Evolutionary conservation across 2,329 filamentous ascomycete genomes (phyloP).

Genomic region (Talaromyces sp.): DNA sequence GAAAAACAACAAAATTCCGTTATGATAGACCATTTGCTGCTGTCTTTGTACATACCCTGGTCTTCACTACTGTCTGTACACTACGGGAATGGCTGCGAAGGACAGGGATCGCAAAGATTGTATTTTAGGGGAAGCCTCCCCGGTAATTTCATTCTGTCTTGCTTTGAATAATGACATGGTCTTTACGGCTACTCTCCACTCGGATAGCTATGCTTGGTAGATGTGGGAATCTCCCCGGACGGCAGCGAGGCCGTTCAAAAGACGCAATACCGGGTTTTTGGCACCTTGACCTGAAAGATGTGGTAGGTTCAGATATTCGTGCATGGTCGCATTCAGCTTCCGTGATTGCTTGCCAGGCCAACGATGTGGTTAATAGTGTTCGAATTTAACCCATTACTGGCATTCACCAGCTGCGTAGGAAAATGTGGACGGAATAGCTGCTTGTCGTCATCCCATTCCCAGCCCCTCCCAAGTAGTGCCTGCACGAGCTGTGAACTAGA

Average conservation of each 20-base stretch:
- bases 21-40: constrained; percentile 29
- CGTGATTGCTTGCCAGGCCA: constrained; percentile 25
- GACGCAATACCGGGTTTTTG: background rate
- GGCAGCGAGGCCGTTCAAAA: background rate
- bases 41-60: constrained; percentile 38
- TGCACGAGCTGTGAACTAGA: constrained; percentile 22
- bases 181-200: background rate
- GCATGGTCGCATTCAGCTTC: constrained; percentile 15
- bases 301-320: background rate
- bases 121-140: background rate
- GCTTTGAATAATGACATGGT: background rate
- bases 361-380: constrained; percentile 29
- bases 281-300: background rate
- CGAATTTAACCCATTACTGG: constrained; percentile 10
- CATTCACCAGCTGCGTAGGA: constrained; percentile 8
- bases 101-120: constrained; percentile 21
- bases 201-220: background rate
- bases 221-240: background rate
- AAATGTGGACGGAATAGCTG: constrained; percentile 30
- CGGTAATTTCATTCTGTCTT: constrained; percentile 1
- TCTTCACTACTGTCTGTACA: constrained; percentile 32
- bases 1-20: constrained; percentile 25
- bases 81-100: constrained; percentile 29
- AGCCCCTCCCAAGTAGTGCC: constrained; percentile 30
- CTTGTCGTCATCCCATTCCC: constrained; percentile 32